Base-by-base conservation (phyloP, 1,139 yeast species). In the Debaryomyces fabryi region DNA sequence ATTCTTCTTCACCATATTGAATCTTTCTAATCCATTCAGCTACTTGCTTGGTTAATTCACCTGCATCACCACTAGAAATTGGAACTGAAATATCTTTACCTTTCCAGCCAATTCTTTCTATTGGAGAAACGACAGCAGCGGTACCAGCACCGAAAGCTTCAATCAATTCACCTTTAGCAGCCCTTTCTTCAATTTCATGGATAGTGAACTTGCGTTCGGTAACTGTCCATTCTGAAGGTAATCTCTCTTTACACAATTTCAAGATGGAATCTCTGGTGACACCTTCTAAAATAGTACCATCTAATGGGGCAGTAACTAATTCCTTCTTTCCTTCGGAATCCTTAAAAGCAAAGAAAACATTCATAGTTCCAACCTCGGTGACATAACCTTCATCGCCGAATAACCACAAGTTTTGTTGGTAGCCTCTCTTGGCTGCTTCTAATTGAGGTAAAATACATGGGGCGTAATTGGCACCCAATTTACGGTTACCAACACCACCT, bases 91-190 rank as follows among this genome's bases (percentile, higher is more conserved):
- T 90, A 50, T 79, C 79, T 60, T 84, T 71, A 47, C 86, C 93
- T 52, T 79, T 77, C 82, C 83, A 93, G 51, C 92, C 93, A 63
- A 93, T 88, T 59, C 81, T 87, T 69, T 87, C 83, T 63, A 93
- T 90, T 57, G 98, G 98, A 35, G 96, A 85, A 42, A 93, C 98
- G 65, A 92, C 84, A 37, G 98, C 98, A 48, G 99, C 98, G 48
- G 99, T 93, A 62, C 99, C 98, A 16, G 97, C 79, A 58, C 99
- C 99, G 63, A 93, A 93, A 12, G 97, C 96, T 75, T 93, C 98
- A 8, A 91, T 81, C 62, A 93, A 80, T 65, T 88, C 86, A 49
- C 96, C 96, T 67, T 84, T 82, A 38, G 71, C 74, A 43, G 96
- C 86, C 60, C 82, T 83, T 59, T 88, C 91, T 48, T 79, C 79